Evolutionary conservation across 2,329 filamentous ascomycete species (phyloP), one percentile per base, ranked within the genome.

Genomic region (Ceratocystis albifundus): DNA sequence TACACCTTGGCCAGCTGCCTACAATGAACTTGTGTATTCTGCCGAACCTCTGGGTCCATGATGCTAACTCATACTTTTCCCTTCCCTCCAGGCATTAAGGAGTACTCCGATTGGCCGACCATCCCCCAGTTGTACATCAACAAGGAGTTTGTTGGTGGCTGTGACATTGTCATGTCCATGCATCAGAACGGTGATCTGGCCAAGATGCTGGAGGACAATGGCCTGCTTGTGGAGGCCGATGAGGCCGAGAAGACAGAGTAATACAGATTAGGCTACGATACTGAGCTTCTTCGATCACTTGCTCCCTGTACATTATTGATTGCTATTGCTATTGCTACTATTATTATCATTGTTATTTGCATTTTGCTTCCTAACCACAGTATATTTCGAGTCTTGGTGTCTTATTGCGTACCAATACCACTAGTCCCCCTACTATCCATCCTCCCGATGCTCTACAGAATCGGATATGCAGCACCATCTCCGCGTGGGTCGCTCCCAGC

Each of bases 51-150:
- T 41, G 36, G 12, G 36, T 10, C 36, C 12, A 12, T 41, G 10
- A 41, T 41, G 10, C 17, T 20, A 22, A 22, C 46, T 50, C 17
- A 50, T 50, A 20, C n/a, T 20, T 61, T 53, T 28, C 46, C 44
- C 64, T 59, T 36, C 7, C 22, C 20, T 64, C 17, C 70, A 92
- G 93, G 94, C 64, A 96, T 99, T 79, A 99, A 99, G 79, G 93
- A 99, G 78, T 99, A 94, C 80, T 96, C 92, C 1, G 94, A 97
- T 75, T 99, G 94, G 94, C 94, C 94, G 15, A 99, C 94, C 22
- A 97, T 99, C 74, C 94, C 94, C 5, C 94, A 99, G 77, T 82
- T 99, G 20, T 99, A 97, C 77, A 82, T 99, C 64, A 85, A 95
- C 69, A 93, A 93, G 78, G 93, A 99, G 75, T 99, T 99, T 74